A percentile compares a stretch with the other conserved stretches of the same genome.
These are phyloP conservation scores for Leccinellum albellum DNA, from an alignment of 768 basidiomycete species.

Conservation along the genomic window DNA sequence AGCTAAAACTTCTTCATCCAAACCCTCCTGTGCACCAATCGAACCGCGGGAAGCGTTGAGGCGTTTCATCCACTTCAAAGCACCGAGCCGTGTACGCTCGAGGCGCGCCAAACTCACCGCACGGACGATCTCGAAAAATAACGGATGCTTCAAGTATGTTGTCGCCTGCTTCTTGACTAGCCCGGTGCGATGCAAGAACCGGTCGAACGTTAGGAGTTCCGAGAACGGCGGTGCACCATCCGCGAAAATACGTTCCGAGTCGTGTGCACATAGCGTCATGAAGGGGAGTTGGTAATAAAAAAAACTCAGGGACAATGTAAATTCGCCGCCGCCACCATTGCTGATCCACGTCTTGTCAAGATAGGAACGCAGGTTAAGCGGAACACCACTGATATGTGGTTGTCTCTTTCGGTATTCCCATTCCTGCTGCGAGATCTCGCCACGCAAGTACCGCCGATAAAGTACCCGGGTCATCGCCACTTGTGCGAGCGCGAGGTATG, in stretches of 20 bases:
- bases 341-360: conserved; percentile 45
- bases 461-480: conserved; percentile 51
- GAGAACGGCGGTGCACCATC: conserved; percentile 37
- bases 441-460: conserved; percentile 42
- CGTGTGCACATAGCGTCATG: conserved; percentile 37
- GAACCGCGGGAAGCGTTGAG: background rate
- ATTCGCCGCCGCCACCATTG: conserved; percentile 41
- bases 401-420: conserved; percentile 50
- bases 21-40: background rate
- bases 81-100: conserved; percentile 1
- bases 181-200: conserved; percentile 44
- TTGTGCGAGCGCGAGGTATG: conserved; percentile 47
- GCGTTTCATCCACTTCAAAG: conserved; percentile 25
- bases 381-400: conserved; percentile 48
- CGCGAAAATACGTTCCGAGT: background rate
- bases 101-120: conserved; percentile 9
- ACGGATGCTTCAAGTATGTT: conserved; percentile 37
- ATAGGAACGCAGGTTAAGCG: conserved; percentile 47
- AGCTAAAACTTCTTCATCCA: conserved; percentile 16
- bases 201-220: conserved; percentile 38
- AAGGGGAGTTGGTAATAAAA: conserved; percentile 44
- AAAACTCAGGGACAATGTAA: conserved; percentile 42
- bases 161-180: conserved; percentile 35
- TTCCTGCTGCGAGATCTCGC: conserved; percentile 48
- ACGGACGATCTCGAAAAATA: conserved; percentile 41